Evolutionary conservation across 1,284 basidiomycete genomes (phyloP), one percentile per base, ranked within the genome.

Genomic region (Papiliotrema laurentii): DNA sequence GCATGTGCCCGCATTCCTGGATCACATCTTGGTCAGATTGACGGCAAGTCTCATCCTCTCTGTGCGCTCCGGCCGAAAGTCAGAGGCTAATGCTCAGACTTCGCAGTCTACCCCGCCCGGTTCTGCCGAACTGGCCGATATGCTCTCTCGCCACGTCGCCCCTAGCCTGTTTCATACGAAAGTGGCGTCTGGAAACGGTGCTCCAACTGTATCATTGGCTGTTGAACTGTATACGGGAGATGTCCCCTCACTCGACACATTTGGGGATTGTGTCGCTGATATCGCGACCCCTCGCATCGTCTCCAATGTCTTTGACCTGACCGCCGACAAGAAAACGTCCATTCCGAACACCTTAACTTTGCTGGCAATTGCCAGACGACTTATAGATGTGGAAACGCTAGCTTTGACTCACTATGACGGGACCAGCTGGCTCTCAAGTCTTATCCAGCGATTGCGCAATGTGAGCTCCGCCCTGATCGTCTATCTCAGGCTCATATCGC

Each of bases 321-420:
- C 45, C 16, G 40, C 46, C 4, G 18, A n/a, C 5, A 24, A 19
- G 19, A 26, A 31, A 4, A 19, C 11, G 31, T 24, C 18, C 27
- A 25, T 11, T 16, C n/a, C 10, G 13, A 34, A 35, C 11, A 19
- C 11, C 9, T n/a, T 45, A 5, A n/a, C 18, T 10, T 38, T 52
- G 5, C 38, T 61, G 2, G 41, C 46, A 6, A 53, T 70, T 9
- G 47, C 55, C 0, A 36, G 51, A 9, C 33, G 35, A 0, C 26
- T 66, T 24, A 54, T 70, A 2, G 65, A 66, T 13, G 38, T 49
- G 9, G 67, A 69, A 38, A 51, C 54, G 3, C 50, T 61, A 0
- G 30, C 61, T 4, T 38, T 68, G 16, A 48, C 48, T 2, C 18
- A 30, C 0, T 42, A 68, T 1, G 50, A 63, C 27, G 54, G 56